Conservation (phyloP, 768 basidiomycete species). For the Boletus vinaceobasis region DNA sequence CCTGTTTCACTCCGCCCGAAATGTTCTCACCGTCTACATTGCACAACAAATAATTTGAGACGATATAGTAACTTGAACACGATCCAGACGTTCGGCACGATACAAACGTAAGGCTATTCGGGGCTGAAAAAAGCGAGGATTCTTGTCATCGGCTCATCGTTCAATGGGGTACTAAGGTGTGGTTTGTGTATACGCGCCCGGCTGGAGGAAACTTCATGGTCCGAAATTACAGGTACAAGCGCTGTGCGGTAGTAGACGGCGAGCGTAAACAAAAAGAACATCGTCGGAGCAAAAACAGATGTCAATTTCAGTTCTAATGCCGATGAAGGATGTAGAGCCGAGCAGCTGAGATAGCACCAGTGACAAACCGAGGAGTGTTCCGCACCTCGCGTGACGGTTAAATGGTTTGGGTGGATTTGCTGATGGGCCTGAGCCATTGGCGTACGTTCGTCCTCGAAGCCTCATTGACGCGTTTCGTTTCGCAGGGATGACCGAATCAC, state of each 20-base stretch:
- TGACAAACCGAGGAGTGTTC: neutral
- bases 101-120: slow-evolving; percentile 59
- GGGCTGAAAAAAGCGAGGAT: neutral
- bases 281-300: neutral
- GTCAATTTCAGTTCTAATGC: slow-evolving; percentile 3
- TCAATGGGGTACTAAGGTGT: neutral
- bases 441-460: neutral
- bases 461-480: slow-evolving; percentile 5
- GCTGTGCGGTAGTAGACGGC: neutral
- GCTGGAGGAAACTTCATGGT: neutral
- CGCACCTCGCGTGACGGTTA: too few relatives aligned
- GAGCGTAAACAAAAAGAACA: neutral
- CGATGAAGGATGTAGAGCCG: neutral
- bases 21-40: slow-evolving; percentile 92
- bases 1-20: slow-evolving; percentile 95
- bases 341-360: neutral
- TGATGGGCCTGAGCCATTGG: too few relatives aligned
- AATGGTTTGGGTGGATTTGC: too few relatives aligned
- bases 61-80: slow-evolving; percentile 76
- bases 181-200: neutral
- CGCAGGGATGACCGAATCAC: slow-evolving; percentile 21
- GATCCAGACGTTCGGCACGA: slow-evolving; percentile 93
- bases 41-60: slow-evolving; percentile 91
- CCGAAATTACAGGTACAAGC: neutral
- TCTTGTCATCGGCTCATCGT: neutral